phyloP scores from a whole-genome alignment of 75 land plant genomes.

The Pinus albicaulis region DNA sequence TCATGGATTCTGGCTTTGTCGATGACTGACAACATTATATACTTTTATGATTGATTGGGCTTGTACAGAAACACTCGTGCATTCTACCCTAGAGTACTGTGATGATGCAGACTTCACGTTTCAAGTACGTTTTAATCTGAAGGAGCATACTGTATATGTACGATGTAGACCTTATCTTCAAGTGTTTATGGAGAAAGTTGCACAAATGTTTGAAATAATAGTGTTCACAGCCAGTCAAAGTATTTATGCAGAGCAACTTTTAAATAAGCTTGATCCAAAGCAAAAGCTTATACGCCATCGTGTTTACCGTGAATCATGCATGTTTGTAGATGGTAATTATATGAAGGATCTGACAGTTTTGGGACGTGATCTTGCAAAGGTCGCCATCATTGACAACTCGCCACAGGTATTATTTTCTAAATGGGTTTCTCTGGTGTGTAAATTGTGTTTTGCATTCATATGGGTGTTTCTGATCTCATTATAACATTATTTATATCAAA shows the following conservation, averaged over 20 bases:
- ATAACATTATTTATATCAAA: neutral
- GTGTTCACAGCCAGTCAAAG: slow-evolving; percentile 91
- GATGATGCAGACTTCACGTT: slow-evolving; percentile 84
- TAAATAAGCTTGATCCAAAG: slow-evolving; percentile 81
- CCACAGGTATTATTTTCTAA: slow-evolving; percentile 55
- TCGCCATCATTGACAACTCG: slow-evolving; percentile 78
- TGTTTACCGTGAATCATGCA: slow-evolving; percentile 78
- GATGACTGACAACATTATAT: neutral
- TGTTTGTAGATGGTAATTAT: slow-evolving; percentile 73
- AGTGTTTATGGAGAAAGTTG: slow-evolving; percentile 72
- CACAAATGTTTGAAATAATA: slow-evolving; percentile 73
- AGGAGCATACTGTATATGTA: slow-evolving; percentile 76
- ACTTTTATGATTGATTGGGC: slow-evolving; percentile 3
- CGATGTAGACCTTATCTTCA: slow-evolving; percentile 73
- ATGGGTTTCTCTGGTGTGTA: neutral
- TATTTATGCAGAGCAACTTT: slow-evolving; percentile 82
- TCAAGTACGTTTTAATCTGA: slow-evolving; percentile 55
- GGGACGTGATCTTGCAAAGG: slow-evolving; percentile 79
- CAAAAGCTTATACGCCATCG: slow-evolving; percentile 75
- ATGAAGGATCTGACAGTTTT: slow-evolving; percentile 78
- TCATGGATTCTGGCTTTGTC: neutral
- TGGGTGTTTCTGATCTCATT: neutral
- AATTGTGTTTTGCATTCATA: neutral
- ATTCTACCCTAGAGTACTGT: slow-evolving; percentile 70
- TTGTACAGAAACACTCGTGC: slow-evolving; percentile 79